A percentile compares a stretch with the other conserved stretches of the same genome.
Conservation (phyloP, 768 basidiomycete species). For the Pleurotus cornucopiae region DNA sequence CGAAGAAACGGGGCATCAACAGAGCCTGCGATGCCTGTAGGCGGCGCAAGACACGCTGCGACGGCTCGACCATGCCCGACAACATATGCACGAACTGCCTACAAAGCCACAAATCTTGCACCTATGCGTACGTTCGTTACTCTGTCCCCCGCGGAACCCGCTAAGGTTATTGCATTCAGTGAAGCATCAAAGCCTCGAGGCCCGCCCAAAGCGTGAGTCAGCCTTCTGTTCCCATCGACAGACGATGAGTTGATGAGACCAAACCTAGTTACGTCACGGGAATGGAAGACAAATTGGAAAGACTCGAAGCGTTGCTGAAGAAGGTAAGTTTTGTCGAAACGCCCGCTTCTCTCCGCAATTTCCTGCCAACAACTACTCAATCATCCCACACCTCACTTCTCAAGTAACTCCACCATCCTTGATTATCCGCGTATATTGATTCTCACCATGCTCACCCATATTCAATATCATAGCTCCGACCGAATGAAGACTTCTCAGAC, state of each 20-base stretch:
- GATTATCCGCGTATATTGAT: background rate
- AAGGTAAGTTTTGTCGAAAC: conserved; percentile 33
- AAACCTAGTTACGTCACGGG: conserved; percentile 47
- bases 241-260: background rate
- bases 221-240: background rate
- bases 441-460: background rate
- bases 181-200: conserved; percentile 63
- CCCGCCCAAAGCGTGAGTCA: conserved; percentile 62
- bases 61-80: conserved; percentile 47
- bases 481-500: conserved; percentile 55
- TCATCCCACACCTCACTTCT: conserved; percentile 1
- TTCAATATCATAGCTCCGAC: conserved; percentile 44
- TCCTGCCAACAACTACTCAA: background rate
- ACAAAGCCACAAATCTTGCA: conserved; percentile 46
- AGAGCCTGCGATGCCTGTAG: conserved; percentile 61
- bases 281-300: conserved; percentile 57
- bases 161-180: conserved; percentile 22
- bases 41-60: conserved; percentile 56
- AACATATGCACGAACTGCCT: conserved; percentile 57
- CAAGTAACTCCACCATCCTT: background rate
- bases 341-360: background rate
- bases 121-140: conserved; percentile 47
- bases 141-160: background rate
- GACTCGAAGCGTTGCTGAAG: conserved; percentile 48
- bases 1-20: conserved; percentile 43